A percentile compares a stretch with the other conserved stretches of the same genome.
phyloP scores from a whole-genome alignment of 1,284 basidiomycete genomes.

The Irpex sp. region DNA sequence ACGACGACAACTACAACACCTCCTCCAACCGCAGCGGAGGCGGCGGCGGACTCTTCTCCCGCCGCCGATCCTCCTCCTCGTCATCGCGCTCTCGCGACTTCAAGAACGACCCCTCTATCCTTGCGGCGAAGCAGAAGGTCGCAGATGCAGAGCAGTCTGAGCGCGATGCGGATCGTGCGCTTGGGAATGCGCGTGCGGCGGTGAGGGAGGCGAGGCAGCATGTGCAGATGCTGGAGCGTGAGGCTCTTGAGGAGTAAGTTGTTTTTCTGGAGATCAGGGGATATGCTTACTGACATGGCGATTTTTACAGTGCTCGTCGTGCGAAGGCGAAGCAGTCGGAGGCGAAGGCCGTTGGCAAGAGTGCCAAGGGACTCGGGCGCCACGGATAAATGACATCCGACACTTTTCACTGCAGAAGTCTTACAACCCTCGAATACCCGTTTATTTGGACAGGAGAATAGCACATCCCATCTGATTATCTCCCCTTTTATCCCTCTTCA shows the following conservation, averaged over 20 bases:
- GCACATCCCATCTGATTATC: too few relatives aligned
- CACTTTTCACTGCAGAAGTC: too few relatives aligned
- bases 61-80: constrained; percentile 23
- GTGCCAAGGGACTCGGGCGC: constrained; percentile 46
- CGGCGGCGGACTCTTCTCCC: constrained; percentile 23
- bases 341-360: constrained; percentile 51
- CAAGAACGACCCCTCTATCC: constrained; percentile 44
- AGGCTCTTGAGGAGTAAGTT: constrained; percentile 53
- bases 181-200: constrained; percentile 37
- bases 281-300: constrained; percentile 4
- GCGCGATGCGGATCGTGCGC: constrained; percentile 47
- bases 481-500: too few relatives aligned
- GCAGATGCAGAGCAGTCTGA: constrained; percentile 50
- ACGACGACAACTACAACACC: constrained; percentile 5
- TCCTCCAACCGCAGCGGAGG: constrained; percentile 8
- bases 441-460: too few relatives aligned
- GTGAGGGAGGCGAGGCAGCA: constrained; percentile 50
- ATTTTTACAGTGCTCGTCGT: constrained; percentile 38
- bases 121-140: constrained; percentile 47
- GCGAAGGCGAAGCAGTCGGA: constrained; percentile 56
- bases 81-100: constrained; percentile 5
- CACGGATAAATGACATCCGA: constrained; percentile 35
- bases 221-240: constrained; percentile 45
- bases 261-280: neutral
- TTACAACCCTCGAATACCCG: too few relatives aligned